Evolutionary conservation across 1,284 basidiomycete genomes (phyloP).

Genomic region (Xerocomus nothofagi): DNA sequence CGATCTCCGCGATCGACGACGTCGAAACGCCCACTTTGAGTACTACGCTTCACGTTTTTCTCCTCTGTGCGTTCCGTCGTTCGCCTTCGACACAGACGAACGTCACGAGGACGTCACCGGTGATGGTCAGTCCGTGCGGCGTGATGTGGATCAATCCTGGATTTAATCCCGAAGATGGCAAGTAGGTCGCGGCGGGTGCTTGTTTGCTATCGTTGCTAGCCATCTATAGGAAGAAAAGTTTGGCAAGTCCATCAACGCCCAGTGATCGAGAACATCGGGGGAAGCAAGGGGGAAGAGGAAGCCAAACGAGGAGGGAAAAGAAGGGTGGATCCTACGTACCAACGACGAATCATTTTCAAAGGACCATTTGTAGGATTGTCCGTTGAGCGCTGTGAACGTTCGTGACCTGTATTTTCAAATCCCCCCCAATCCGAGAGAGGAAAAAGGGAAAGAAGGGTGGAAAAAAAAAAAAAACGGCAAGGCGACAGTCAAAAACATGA

Average conservation of each 20-base stretch:
- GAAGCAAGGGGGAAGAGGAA: not conserved
- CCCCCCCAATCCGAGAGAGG: conserved; percentile 6
- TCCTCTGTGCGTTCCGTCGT: conserved; percentile 31
- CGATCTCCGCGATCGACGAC: too few species aligned
- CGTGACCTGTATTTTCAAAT: conserved; percentile 24
- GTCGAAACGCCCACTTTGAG: too few species aligned
- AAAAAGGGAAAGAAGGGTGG: not conserved
- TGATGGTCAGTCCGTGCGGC: conserved; percentile 35
- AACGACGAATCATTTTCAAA: conserved; percentile 35
- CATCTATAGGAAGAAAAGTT: conserved; percentile 19
- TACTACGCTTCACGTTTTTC: conserved; percentile 10
- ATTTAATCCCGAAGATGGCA: conserved; percentile 25
- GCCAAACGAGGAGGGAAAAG: not conserved
- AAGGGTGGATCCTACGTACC: conserved; percentile 21
- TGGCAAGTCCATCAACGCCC: not conserved
- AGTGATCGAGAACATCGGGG: not conserved
- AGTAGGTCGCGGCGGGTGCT: conserved; percentile 34
- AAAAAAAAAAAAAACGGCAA: not conserved
- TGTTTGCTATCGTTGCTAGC: conserved; percentile 36
- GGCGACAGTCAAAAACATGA: conserved; percentile 8
- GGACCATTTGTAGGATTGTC: conserved; percentile 37
- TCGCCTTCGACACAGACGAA: conserved; percentile 37
- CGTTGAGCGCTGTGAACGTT: conserved; percentile 36
- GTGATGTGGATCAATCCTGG: conserved; percentile 36
- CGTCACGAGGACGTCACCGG: conserved; percentile 33